phyloP scores from a whole-genome alignment of 2,329 filamentous ascomycete genomes.

The Didymella exigua region DNA sequence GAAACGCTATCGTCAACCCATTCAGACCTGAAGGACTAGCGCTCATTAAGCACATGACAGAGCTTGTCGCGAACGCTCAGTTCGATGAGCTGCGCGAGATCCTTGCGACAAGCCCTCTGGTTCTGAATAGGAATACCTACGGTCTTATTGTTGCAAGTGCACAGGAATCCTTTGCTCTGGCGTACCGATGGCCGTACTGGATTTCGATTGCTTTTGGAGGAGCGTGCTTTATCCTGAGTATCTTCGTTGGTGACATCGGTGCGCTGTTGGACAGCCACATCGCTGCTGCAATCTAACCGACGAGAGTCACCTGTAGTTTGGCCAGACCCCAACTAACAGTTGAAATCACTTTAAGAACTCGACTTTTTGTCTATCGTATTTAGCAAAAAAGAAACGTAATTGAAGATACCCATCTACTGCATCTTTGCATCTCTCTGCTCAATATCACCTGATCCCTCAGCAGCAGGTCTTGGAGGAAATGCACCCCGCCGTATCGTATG shows the following conservation, averaged over 20 bases:
- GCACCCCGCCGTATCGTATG: not conserved
- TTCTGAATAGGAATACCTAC: slow-evolving; percentile 53
- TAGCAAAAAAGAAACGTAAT: not conserved
- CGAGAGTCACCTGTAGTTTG: not conserved
- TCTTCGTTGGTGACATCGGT: slow-evolving; percentile 64
- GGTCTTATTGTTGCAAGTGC: slow-evolving; percentile 58
- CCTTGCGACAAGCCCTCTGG: slow-evolving; percentile 52
- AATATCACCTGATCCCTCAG: too few species aligned
- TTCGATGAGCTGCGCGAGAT: slow-evolving; percentile 47
- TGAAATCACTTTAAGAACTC: not conserved
- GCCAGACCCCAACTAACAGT: not conserved
- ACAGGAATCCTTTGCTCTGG: slow-evolving; percentile 61
- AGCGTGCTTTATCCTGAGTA: slow-evolving; percentile 61
- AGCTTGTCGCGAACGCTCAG: slow-evolving; percentile 50
- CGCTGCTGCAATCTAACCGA: slow-evolving; percentile 9
- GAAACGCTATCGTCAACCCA: slow-evolving; percentile 53
- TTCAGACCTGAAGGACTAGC: slow-evolving; percentile 48
- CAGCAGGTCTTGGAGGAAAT: not conserved
- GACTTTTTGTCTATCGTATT: not conserved
- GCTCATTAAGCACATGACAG: slow-evolving; percentile 53
- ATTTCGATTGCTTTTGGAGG: slow-evolving; percentile 66
- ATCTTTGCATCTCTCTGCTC: too few species aligned
- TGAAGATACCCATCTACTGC: not conserved
- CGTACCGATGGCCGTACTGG: slow-evolving; percentile 67
- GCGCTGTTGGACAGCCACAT: slow-evolving; percentile 26